Evolutionary conservation across 176 grass and related monocot genomes (phyloP).

Genomic region (Zizania latifolia): DNA sequence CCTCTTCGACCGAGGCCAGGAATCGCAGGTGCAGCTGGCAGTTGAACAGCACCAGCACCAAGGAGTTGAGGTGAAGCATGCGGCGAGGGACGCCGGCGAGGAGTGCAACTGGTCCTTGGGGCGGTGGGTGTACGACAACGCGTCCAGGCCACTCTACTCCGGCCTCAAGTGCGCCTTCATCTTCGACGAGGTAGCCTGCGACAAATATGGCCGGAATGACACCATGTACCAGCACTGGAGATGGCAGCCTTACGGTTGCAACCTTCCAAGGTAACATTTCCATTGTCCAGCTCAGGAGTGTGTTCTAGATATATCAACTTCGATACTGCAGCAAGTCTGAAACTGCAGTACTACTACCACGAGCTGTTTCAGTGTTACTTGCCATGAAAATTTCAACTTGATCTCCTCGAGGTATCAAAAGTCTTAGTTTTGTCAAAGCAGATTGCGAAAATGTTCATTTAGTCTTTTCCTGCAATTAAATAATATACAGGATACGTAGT

Average conservation of each 20-base stretch:
- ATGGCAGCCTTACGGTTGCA: constrained; percentile 79
- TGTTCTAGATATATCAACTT: too few species aligned
- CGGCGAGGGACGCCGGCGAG: neutral
- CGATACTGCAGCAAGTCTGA: too few species aligned
- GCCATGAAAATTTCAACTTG: too few species aligned
- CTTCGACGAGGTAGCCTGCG: constrained; percentile 68
- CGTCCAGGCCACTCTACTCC: constrained; percentile 48
- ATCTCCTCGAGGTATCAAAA: too few species aligned
- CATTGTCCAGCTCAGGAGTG: too few species aligned
- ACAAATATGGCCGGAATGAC: constrained; percentile 70
- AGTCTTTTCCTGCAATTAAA: too few species aligned
- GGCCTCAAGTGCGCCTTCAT: constrained; percentile 61
- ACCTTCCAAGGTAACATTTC: constrained; percentile 89
- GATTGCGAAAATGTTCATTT: too few species aligned
- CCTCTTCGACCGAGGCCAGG: constrained; percentile 36
- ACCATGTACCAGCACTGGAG: constrained; percentile 85
- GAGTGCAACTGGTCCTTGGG: constrained; percentile 54
- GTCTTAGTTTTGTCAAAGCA: too few species aligned
- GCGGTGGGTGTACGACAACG: constrained; percentile 63
- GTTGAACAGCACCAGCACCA: constrained; percentile 26
- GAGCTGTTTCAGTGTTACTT: too few species aligned
- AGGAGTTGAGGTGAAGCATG: constrained; percentile 13
- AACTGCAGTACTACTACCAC: too few species aligned
- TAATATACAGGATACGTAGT: too few species aligned
- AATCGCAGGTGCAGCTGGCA: constrained; percentile 19